Percentiles rank a stretch among this genome's conserved stretches.
These are phyloP conservation scores for Camellia granthamiana DNA, from an alignment of 148 eudicot genomes.

Conservation along the genomic window DNA sequence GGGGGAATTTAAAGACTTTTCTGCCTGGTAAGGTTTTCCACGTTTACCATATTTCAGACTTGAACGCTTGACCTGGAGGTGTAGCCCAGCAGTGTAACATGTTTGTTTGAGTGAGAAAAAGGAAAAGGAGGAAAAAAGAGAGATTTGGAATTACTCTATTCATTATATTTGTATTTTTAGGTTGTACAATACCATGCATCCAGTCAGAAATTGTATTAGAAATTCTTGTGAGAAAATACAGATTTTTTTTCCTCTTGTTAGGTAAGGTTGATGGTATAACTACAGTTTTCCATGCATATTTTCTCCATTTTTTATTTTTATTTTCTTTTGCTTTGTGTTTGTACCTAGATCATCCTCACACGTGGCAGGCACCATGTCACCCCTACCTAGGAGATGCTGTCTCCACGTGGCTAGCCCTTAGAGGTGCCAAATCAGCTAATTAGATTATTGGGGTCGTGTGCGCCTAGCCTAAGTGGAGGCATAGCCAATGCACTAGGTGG, in stretches of 20 bases:
- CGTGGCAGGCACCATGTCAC: too few species aligned
- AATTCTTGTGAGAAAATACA: not conserved
- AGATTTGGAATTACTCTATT: not conserved
- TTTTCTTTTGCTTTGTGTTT: not conserved
- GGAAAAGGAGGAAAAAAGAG: not conserved
- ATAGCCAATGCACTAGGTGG: too few species aligned
- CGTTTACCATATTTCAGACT: not conserved
- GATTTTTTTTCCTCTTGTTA: not conserved
- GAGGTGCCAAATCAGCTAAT: too few species aligned
- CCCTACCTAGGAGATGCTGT: too few species aligned
- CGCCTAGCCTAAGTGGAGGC: too few species aligned
- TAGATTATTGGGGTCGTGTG: too few species aligned
- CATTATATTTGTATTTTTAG: not conserved
- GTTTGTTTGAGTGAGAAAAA: not conserved
- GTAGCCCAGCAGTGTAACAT: slow-evolving; percentile 7
- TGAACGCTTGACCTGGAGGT: not conserved
- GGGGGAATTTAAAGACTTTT: slow-evolving; percentile 61
- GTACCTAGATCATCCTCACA: not conserved
- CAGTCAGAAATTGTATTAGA: not conserved
- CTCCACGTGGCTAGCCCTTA: too few species aligned
- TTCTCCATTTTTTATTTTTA: too few species aligned
- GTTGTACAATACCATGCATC: not conserved
- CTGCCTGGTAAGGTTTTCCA: slow-evolving; percentile 60
- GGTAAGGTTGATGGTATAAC: not conserved
- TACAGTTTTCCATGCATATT: not conserved